A percentile compares a stretch with the other conserved stretches of the same genome.
Conservation (phyloP, 148 eudicot genomes). For the Camellia lanceoleosa region DNA sequence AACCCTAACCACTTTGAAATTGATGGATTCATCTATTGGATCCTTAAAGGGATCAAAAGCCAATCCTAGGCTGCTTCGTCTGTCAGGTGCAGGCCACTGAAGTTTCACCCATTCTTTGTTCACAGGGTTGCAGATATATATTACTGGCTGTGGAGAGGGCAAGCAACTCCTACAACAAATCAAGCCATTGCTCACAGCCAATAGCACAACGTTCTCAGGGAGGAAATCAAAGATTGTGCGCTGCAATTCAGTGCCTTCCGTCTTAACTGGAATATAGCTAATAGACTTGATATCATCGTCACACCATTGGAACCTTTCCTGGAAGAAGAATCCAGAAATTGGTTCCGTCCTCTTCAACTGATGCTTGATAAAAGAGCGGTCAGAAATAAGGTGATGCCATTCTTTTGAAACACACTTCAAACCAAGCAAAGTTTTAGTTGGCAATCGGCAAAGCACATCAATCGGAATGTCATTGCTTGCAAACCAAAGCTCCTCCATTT, state of each 20-base stretch:
- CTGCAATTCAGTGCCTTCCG: neutral
- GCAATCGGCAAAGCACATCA: conserved; percentile 26
- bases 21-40: conserved; percentile 20
- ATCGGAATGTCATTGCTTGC: conserved; percentile 21
- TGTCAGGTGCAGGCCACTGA: conserved; percentile 19
- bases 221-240: conserved; percentile 32
- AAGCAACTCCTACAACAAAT: conserved; percentile 44
- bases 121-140: conserved; percentile 44
- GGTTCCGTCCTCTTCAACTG: conserved; percentile 29
- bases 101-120: conserved; percentile 37
- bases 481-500: conserved; percentile 18
- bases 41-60: conserved; percentile 36
- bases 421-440: conserved; percentile 21
- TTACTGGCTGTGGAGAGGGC: conserved; percentile 21
- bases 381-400: conserved; percentile 31
- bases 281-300: conserved; percentile 23
- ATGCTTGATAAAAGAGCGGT: conserved; percentile 21
- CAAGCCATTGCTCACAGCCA: conserved; percentile 35
- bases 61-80: conserved; percentile 26
- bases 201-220: conserved; percentile 32
- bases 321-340: conserved; percentile 40
- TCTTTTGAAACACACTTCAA: conserved; percentile 35
- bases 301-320: conserved; percentile 31
- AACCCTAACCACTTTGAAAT: conserved; percentile 33
- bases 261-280: conserved; percentile 29